A percentile compares a stretch with the other conserved stretches of the same genome.
Evolutionary conservation across 805 yeast species (phyloP).

Genomic region (Candida broadrunensis): DNA sequence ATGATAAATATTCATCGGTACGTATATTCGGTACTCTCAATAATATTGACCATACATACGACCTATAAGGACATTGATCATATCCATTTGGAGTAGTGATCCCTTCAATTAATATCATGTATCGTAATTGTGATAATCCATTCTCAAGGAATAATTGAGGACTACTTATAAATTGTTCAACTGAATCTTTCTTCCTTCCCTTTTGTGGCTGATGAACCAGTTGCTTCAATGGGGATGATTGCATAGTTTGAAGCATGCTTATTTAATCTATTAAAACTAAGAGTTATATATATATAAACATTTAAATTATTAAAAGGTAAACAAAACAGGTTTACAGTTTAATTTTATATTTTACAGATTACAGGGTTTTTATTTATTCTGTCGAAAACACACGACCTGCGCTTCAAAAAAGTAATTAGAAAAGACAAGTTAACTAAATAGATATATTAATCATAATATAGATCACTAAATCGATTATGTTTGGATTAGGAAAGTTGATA

Average conservation of each 20-base stretch:
- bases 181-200: slow-evolving; percentile 34
- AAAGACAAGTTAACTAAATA: too few relatives aligned
- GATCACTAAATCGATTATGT: too few relatives aligned
- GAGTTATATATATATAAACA: too few relatives aligned
- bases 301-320: too few relatives aligned
- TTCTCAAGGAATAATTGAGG: slow-evolving; percentile 34
- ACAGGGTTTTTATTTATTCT: too few relatives aligned
- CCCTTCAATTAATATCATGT: slow-evolving; percentile 42
- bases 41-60: slow-evolving; percentile 79
- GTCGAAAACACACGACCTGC: too few relatives aligned
- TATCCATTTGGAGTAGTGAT: slow-evolving; percentile 39
- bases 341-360: too few relatives aligned
- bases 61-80: slow-evolving; percentile 62
- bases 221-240: not conserved
- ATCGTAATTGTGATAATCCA: slow-evolving; percentile 31
- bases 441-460: too few relatives aligned
- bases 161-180: slow-evolving; percentile 36
- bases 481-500: slow-evolving; percentile 59
- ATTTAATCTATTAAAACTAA: too few relatives aligned
- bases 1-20: slow-evolving; percentile 51
- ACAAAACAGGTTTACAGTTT: too few relatives aligned
- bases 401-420: too few relatives aligned
- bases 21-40: slow-evolving; percentile 59
- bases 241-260: not conserved
- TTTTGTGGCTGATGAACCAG: slow-evolving; percentile 1